Base-by-base conservation (phyloP, 306 rosid genomes). In the Prosopis cineraria region DNA sequence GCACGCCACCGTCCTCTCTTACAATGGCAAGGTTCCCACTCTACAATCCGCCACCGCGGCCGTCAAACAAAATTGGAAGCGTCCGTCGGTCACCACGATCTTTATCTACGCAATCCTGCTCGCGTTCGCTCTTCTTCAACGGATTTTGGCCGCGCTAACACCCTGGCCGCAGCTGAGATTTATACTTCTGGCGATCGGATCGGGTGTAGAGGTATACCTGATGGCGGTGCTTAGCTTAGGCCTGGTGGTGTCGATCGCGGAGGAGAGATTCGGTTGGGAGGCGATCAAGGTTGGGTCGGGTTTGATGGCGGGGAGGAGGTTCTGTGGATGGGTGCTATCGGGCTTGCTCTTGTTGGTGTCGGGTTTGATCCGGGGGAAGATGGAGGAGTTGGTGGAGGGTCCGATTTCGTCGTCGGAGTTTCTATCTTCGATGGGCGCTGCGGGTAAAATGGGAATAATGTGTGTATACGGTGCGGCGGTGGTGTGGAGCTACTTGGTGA, bases 191-290 rank as follows among this genome's bases (percentile, higher is more conserved):
- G 8, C 58, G 0, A 0, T 82, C 63, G 87, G 77, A 19, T 82
- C 83, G 29, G 78, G n/a, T 7, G 5, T 90, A 1, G 96, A 93
- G 74, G 27, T 91, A 0, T 91, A 90, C 75, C 70, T 93, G 16
- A 88, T 91, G 87, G 85, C 93, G 68, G 80, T 89, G 56, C 31
- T 79, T 77, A 89, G 93, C 64, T 47, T 90, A 0, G 87, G 79
- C 0, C 27, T 93, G 3, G 96, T 93, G 19, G 89, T 88, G 0
- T 91, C 98, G 34, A 80, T 91, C 50, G 85, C 84, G 0, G 98
- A 93, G 67, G 98, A 93, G 25, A 83, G 78, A 27, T 75, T 73
- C 70, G 98, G 96, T 0, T 86, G 83, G 86, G 91, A 90, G 0
- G 96, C 98, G 6, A 81, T 91, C 20, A 80, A 81, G 69, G 68